Base-by-base conservation (phyloP, 1,284 basidiomycete genomes). In the Schizophyllum amplum region DNA sequence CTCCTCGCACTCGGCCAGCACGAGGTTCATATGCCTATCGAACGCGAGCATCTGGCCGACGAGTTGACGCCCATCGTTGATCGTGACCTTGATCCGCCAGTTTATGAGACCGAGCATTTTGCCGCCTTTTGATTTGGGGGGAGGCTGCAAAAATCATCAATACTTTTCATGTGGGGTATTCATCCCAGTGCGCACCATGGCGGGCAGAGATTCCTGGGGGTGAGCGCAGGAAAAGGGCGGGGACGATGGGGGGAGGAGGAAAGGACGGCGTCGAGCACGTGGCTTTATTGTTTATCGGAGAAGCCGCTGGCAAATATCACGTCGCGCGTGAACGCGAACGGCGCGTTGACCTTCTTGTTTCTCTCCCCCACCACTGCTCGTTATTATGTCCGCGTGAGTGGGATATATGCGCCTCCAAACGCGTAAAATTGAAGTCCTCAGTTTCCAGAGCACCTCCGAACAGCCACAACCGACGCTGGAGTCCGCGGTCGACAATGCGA, bases 1-100 rank as follows among this genome's bases (percentile, higher is more conserved):
- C 72, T 97, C 96, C 75, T 97, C 94, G 69, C 94, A 97, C 65
- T 99, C 96, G 13, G 95, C 94, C 56, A 99, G 78, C 54, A 99
- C 97, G 65, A 99, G 82, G 76, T 99, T 99, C 96, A 99, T 99
- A 76, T 99, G 97, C 68, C 92, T 89, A 79, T 99, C 97, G 71
- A 98, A 99, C 54, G 97, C 97, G 68, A 99, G 88, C 90, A 99
- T 96, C 75, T 98, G 97, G 52, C 97, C 97, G 50, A 92, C 93
- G 65, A 99, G 80, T 58, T 92, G 84, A 69, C 97, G 90, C 59
- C 94, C 94, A 75, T 99, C 97, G 84, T 97, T 98, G 74, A 99
- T 88, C 57, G 95, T 98, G 61, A 99, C 88, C 75, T 93, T 95
- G 65, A 99, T 83, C 70, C 96, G 83, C 88, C 96, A 98, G 78